Percentiles rank a stretch among this genome's conserved stretches.
Evolutionary conservation across 2,329 filamentous ascomycete species (phyloP).

Genomic region (Fusarium siculi): DNA sequence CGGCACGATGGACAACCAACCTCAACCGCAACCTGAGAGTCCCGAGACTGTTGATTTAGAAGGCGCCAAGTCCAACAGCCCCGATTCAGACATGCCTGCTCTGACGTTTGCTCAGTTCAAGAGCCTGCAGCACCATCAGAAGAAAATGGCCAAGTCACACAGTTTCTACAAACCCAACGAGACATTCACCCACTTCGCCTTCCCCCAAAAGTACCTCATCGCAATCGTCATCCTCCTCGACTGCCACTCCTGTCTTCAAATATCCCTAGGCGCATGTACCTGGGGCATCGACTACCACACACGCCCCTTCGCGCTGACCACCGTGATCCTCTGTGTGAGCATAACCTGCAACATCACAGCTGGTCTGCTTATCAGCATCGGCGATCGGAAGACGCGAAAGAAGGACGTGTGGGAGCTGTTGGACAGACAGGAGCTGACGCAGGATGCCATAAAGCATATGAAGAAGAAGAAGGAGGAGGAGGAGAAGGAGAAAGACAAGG

Average conservation of each 20-base stretch:
- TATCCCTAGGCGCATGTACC: conserved; percentile 80
- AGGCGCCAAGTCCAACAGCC: conserved; percentile 50
- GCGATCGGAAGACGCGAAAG: conserved; percentile 81
- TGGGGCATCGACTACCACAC: conserved; percentile 80
- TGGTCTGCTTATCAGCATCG: conserved; percentile 79
- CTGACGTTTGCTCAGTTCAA: conserved; percentile 74
- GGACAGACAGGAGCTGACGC: conserved; percentile 79
- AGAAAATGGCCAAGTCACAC: conserved; percentile 83
- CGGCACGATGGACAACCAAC: conserved; percentile 30
- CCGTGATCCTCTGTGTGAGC: conserved; percentile 81
- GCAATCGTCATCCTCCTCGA: conserved; percentile 83
- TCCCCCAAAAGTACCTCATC: conserved; percentile 78
- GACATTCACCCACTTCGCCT: conserved; percentile 82
- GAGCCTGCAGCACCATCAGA: conserved; percentile 79
- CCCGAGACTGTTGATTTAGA: conserved; percentile 52
- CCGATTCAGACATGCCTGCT: conserved; percentile 66
- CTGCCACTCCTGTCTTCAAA: conserved; percentile 82
- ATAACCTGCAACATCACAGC: conserved; percentile 82
- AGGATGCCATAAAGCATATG: conserved; percentile 62
- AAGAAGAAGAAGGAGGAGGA: conserved; percentile 54
- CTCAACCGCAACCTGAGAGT: conserved; percentile 56
- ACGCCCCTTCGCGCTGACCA: conserved; percentile 78
- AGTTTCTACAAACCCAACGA: conserved; percentile 92
- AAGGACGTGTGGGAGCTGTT: conserved; percentile 85
- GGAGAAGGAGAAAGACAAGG: conserved; percentile 30